These are phyloP conservation scores for Malus asiatica DNA, from an alignment of 306 rosid species.

Conservation along the genomic window DNA sequence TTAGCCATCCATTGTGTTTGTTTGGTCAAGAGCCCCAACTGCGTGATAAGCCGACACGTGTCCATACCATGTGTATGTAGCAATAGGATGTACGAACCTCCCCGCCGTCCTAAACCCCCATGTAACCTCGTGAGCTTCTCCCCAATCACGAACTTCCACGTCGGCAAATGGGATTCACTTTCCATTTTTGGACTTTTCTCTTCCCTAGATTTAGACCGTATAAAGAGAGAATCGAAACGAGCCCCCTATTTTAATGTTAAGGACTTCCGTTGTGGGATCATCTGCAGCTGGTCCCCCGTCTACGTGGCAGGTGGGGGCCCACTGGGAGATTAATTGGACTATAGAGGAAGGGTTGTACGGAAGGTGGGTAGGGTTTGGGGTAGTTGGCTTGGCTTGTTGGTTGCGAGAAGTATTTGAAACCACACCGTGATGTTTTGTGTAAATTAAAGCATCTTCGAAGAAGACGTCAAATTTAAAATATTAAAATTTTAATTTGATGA, in stretches of 20 bases:
- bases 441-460: no score
- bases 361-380: conserved; percentile 8
- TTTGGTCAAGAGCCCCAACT: conserved; percentile 19
- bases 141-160: conserved; percentile 19
- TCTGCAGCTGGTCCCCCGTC: conserved; percentile 15
- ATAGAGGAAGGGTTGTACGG: background rate
- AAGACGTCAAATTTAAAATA: no score
- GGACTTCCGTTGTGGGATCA: background rate
- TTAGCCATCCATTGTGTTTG: background rate
- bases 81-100: background rate
- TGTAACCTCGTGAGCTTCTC: background rate
- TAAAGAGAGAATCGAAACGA: background rate
- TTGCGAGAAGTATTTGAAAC: background rate
- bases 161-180: conserved; percentile 9
- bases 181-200: conserved; percentile 3
- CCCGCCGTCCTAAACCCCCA: conserved; percentile 19
- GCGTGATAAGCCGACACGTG: conserved; percentile 41
- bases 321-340: background rate
- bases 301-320: conserved; percentile 7
- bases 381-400: background rate
- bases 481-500: no score
- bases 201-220: background rate
- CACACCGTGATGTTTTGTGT: no score
- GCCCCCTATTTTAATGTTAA: background rate
- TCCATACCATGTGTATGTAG: background rate